Evolutionary conservation across 805 yeast genomes (phyloP).

Genomic region (Candida corydali): DNA sequence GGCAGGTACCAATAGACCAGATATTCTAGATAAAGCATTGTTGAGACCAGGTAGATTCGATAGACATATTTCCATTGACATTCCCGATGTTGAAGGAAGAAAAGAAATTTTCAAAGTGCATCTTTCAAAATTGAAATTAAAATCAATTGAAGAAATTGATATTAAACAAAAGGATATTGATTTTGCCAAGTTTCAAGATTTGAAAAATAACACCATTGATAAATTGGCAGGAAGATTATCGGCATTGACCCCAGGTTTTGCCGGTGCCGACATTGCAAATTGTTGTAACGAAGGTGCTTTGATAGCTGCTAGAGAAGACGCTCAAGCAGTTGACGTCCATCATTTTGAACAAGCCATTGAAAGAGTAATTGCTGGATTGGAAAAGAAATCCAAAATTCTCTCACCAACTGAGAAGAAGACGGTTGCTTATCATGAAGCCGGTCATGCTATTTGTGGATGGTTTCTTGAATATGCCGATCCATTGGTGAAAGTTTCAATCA

Average conservation of each 20-base stretch:
- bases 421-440: slow-evolving; percentile 95
- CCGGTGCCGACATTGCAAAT: slow-evolving; percentile 96
- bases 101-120: slow-evolving; percentile 83
- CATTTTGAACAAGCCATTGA: slow-evolving; percentile 94
- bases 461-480: slow-evolving; percentile 85
- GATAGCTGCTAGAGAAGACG: slow-evolving; percentile 80
- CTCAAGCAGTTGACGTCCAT: slow-evolving; percentile 52
- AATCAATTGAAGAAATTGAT: slow-evolving; percentile 34
- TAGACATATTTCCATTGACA: slow-evolving; percentile 80
- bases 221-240: slow-evolving; percentile 79
- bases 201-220: slow-evolving; percentile 43
- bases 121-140: slow-evolving; percentile 53
- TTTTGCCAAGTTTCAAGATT: slow-evolving; percentile 35
- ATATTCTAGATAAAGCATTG: slow-evolving; percentile 83
- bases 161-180: slow-evolving; percentile 34
- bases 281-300: slow-evolving; percentile 93
- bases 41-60: slow-evolving; percentile 95
- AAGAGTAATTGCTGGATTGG: slow-evolving; percentile 92
- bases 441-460: slow-evolving; percentile 97
- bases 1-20: slow-evolving; percentile 94
- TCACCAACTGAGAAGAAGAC: slow-evolving; percentile 77
- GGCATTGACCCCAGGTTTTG: slow-evolving; percentile 90
- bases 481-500: slow-evolving; percentile 84
- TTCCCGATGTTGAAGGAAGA: slow-evolving; percentile 87
- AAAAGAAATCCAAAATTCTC: slow-evolving; percentile 74